A percentile compares a stretch with the other conserved stretches of the same genome.
Evolutionary conservation across 192 early-diverging fungal genomes (phyloP).

Genomic region (Backusella circina): DNA sequence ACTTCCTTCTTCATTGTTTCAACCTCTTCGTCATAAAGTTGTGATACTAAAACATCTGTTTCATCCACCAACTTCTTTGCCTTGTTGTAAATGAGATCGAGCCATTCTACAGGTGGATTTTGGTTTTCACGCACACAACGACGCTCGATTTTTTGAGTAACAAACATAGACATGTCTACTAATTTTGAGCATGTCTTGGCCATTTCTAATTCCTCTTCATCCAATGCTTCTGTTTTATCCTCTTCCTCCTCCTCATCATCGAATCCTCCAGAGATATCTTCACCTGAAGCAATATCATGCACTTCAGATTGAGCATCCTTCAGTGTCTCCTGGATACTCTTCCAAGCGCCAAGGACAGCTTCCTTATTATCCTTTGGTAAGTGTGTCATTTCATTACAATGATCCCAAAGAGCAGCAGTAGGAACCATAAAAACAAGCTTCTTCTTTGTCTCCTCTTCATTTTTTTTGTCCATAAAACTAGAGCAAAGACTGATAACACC

Average conservation of each 20-base stretch:
- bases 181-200: conserved; percentile 10
- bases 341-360: conserved; percentile 19
- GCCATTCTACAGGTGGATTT: background rate
- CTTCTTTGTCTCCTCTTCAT: conserved; percentile 7
- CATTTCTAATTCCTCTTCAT: conserved; percentile 9
- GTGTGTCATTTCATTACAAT: background rate
- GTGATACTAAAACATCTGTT: conserved; percentile 25
- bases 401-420: conserved; percentile 31
- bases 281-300: conserved; percentile 14
- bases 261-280: conserved; percentile 9
- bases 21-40: conserved; percentile 25
- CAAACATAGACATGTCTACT: conserved; percentile 17
- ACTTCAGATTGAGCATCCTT: conserved; percentile 25
- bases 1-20: conserved; percentile 11
- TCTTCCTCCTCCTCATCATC: conserved; percentile 18
- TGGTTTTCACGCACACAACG: conserved; percentile 4
- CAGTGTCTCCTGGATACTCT: conserved; percentile 4
- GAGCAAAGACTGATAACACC: conserved; percentile 16
- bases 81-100: background rate
- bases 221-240: conserved; percentile 7
- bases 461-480: conserved; percentile 9
- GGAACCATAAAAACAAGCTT: conserved; percentile 21
- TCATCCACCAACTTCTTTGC: conserved; percentile 17
- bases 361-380: conserved; percentile 18
- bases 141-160: conserved; percentile 23